Evolutionary conservation across 2,329 filamentous ascomycete genomes (phyloP), one percentile per base, ranked within the genome.

Genomic region (Venturiaceae sp.): DNA sequence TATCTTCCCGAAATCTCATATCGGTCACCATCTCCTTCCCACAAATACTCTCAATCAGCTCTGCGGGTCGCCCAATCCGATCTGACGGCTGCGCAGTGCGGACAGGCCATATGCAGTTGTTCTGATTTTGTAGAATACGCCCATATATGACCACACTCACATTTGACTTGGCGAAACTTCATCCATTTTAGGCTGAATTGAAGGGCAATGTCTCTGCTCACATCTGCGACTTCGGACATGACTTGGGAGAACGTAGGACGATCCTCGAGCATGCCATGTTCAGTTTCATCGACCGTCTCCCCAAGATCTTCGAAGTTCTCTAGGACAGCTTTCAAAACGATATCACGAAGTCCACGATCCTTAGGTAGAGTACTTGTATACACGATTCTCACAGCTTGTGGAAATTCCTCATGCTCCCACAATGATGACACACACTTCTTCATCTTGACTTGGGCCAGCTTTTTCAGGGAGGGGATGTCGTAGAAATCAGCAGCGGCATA

Each of bases 401-500:
- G 32, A 28, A 53, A 53, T 34, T 34, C 30, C 1, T 30, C 23
- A 34, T 37, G 23, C 19, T 26, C 16, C 52, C 52, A 53, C 52
- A 34, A n/a, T 37, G 34, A 23, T 5, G 34, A 26, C n/a, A 53
- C n/a, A 30, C 44, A 50, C 11, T 16, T 50, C 52, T 53, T 37
- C 32, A 53, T 34, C 8, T 34, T 37, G 30, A 13, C 32, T n/a
- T 53, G 30, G 4, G 52, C 52, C 34, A 53, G 19, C 19, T 26
- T 37, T 30, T 53, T 53, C 5, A 53, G 34, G 23, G 52, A 36
- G 8, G 52, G 32, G 30, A 53, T 53, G 32, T 53, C 32, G 32
- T 34, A 53, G 30, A 53, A 53, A 37, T 53, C 52, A 14, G 32
- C 52, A 7, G 52, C 52, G 23, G 52, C 30, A n/a, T 53, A 53